These are phyloP conservation scores for Hordeum marinum DNA, from an alignment of 176 grass and related monocot genomes.

Conservation along the genomic window DNA sequence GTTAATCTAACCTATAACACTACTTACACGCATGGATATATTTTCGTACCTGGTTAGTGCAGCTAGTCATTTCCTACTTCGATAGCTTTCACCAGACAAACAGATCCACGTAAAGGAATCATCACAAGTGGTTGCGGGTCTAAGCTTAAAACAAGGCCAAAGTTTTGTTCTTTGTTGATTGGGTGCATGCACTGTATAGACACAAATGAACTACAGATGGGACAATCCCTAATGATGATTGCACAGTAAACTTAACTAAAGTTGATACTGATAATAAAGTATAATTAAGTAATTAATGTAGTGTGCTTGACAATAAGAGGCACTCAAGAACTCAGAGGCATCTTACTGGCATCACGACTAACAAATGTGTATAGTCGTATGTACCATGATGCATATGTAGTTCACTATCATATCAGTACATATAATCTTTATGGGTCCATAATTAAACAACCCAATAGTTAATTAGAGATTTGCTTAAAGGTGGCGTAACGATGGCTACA, in stretches of 20 bases:
- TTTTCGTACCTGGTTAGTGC: not conserved
- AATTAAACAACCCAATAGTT: constrained; percentile 43
- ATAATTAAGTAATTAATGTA: constrained; percentile 6
- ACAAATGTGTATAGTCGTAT: not conserved
- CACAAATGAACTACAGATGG: constrained; percentile 7
- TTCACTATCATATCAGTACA: constrained; percentile 14
- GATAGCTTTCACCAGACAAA: constrained; percentile 26
- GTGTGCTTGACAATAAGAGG: constrained; percentile 26
- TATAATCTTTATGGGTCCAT: constrained; percentile 25
- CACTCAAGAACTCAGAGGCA: constrained; percentile 10
- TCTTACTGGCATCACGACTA: constrained; percentile 49
- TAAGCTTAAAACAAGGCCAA: constrained; percentile 2
- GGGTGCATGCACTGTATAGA: too few species aligned
- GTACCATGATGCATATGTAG: not conserved
- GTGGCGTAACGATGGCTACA: constrained; percentile 30
- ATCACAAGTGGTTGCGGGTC: not conserved
- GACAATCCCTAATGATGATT: constrained; percentile 37
- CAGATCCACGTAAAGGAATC: not conserved
- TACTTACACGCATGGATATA: not conserved
- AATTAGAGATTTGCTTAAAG: constrained; percentile 43
- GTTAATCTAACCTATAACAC: not conserved
- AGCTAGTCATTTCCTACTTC: not conserved
- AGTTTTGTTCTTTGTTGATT: not conserved
- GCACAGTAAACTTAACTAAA: constrained; percentile 13
- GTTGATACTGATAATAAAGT: not conserved